Evolutionary conservation across 2,329 filamentous ascomycete species (phyloP).

Genomic region (Talaromyces sp.): DNA sequence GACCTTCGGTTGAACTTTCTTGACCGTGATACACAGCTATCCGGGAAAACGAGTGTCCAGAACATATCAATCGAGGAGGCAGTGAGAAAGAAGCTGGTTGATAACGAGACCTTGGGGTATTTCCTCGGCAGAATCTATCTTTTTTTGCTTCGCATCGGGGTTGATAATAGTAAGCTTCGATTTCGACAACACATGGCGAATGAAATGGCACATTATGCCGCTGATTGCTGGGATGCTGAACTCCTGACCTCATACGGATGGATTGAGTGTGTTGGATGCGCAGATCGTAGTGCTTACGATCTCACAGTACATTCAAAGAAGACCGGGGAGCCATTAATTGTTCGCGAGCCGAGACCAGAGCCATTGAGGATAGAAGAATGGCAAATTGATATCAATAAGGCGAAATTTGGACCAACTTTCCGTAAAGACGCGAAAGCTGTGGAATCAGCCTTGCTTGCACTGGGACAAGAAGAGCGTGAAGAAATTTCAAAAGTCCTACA

Average conservation of each 20-base stretch:
- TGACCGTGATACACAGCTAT: conserved; percentile 76
- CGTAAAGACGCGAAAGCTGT: conserved; percentile 89
- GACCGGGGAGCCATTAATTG: conserved; percentile 69
- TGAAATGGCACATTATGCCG: conserved; percentile 76
- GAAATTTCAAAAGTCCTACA: conserved; percentile 68
- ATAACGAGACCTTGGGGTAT: conserved; percentile 97
- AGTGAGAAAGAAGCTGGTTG: conserved; percentile 73
- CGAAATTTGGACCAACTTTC: conserved; percentile 91
- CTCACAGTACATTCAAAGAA: conserved; percentile 76
- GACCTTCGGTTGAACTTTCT: conserved; percentile 78
- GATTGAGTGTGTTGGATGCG: conserved; percentile 88
- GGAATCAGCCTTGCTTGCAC: conserved; percentile 69
- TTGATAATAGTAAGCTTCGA: conserved; percentile 80
- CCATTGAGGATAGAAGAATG: conserved; percentile 80
- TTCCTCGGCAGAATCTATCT: conserved; percentile 90
- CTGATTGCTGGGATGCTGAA: conserved; percentile 88
- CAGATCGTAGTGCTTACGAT: conserved; percentile 81
- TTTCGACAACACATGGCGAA: conserved; percentile 88
- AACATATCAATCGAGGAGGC: conserved; percentile 77
- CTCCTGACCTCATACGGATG: conserved; percentile 76
- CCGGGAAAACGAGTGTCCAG: conserved; percentile 71
- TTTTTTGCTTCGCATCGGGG: conserved; percentile 82
- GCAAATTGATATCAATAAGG: conserved; percentile 82
- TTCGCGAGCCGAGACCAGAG: conserved; percentile 71
- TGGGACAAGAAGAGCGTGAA: conserved; percentile 75